phyloP scores from a whole-genome alignment of 2,329 filamentous ascomycete species.

The Penicillium italicum region DNA sequence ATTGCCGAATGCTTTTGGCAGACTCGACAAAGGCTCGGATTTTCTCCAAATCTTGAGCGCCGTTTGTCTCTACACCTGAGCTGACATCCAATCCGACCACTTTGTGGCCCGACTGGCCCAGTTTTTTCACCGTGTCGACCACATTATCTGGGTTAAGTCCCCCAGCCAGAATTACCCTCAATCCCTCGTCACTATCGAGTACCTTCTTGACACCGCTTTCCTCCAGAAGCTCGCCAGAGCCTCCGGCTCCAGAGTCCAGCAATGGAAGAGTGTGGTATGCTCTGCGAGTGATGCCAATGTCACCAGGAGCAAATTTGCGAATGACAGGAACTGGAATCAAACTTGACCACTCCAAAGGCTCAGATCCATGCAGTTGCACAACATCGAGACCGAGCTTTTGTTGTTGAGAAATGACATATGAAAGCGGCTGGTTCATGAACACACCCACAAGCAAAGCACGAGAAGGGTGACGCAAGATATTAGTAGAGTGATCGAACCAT shows the following conservation, averaged over 20 bases:
- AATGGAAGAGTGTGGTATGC: constrained; percentile 82
- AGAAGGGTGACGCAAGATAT: constrained; percentile 48
- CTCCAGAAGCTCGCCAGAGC: constrained; percentile 75
- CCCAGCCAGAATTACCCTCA: constrained; percentile 78
- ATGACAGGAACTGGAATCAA: constrained; percentile 92
- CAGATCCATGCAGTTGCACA: constrained; percentile 87
- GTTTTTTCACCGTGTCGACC: constrained; percentile 57
- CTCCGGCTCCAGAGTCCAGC: constrained; percentile 80
- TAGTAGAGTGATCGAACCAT: constrained; percentile 64
- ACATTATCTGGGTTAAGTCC: constrained; percentile 81
- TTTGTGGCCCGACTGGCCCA: constrained; percentile 59
- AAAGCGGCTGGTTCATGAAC: constrained; percentile 84
- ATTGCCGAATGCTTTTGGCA: constrained; percentile 55
- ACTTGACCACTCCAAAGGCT: constrained; percentile 86
- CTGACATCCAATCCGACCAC: constrained; percentile 88
- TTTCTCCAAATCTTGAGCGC: constrained; percentile 73
- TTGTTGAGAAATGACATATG: constrained; percentile 76
- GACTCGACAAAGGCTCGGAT: constrained; percentile 76
- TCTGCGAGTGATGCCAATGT: constrained; percentile 66
- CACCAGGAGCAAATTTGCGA: constrained; percentile 73
- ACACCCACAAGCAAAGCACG: constrained; percentile 84
- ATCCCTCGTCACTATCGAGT: constrained; percentile 64
- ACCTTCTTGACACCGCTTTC: constrained; percentile 63
- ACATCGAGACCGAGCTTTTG: constrained; percentile 74
- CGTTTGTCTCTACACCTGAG: constrained; percentile 84